Conservation (phyloP, 495 filamentous ascomycete species). For the Penicillium herquei region DNA sequence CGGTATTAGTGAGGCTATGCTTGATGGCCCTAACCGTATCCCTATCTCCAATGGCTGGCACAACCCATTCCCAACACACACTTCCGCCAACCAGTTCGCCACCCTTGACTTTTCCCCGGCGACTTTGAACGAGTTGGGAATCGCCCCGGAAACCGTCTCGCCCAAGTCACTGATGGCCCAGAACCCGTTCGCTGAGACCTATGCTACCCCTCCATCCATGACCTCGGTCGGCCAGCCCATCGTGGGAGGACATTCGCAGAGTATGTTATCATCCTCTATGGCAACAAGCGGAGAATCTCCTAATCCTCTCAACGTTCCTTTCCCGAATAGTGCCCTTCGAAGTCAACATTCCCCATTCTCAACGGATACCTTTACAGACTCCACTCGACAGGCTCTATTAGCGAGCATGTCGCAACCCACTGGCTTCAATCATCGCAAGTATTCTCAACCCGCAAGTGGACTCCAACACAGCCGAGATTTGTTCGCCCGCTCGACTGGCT, state of each 20-base stretch:
- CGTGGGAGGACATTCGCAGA: conserved; percentile 51
- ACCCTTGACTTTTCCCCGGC: conserved; percentile 52
- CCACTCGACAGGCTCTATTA: conserved; percentile 84
- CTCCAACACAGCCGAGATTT: conserved; percentile 42
- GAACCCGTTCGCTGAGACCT: conserved; percentile 44
- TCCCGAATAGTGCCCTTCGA: conserved; percentile 54
- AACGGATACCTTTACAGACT: conserved; percentile 86
- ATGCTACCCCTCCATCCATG: conserved; percentile 64
- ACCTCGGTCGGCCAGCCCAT: conserved; percentile 52
- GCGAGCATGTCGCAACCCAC: conserved; percentile 75
- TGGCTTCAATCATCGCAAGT: conserved; percentile 72
- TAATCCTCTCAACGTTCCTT: conserved; percentile 53
- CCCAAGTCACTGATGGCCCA: conserved; percentile 50
- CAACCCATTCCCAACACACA: conserved; percentile 60
- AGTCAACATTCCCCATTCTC: conserved; percentile 63
- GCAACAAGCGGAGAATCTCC: conserved; percentile 56
- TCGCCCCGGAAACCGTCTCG: conserved; percentile 44
- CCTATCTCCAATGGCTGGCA: conserved; percentile 62
- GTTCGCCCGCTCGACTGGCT: conserved; percentile 44
- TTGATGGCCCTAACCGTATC: conserved; percentile 71
- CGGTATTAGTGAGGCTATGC: conserved; percentile 88
- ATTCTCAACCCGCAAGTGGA: conserved; percentile 66
- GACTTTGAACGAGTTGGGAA: conserved; percentile 42
- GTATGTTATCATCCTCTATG: conserved; percentile 57
- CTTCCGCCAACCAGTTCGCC: conserved; percentile 59